Conservation (phyloP, 2,329 filamentous ascomycete genomes). For the Colletotrichum limetticola region DNA sequence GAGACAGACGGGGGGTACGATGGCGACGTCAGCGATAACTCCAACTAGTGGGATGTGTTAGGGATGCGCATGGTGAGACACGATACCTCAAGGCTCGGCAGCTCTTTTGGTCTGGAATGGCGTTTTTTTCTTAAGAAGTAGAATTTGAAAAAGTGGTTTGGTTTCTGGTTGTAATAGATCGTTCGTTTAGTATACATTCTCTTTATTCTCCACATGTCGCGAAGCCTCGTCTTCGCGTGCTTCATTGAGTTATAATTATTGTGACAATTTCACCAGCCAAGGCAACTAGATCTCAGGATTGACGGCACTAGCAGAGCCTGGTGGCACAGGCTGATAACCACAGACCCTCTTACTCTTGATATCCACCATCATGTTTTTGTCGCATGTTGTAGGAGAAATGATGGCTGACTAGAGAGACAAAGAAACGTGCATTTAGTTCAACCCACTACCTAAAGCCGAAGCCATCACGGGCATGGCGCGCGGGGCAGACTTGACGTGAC, state of each 20-base stretch:
- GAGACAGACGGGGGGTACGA: neutral
- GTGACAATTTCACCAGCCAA: too few relatives aligned
- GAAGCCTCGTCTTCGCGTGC: neutral
- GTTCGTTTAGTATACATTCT: neutral
- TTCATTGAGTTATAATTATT: neutral
- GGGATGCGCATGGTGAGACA: neutral
- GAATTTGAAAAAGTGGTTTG: neutral
- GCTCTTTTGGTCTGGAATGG: neutral
- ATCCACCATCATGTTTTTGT: neutral
- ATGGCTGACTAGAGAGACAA: too few relatives aligned
- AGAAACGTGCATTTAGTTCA: neutral
- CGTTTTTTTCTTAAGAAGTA: neutral
- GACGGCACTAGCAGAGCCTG: too few relatives aligned
- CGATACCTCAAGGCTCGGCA: neutral
- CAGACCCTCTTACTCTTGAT: too few relatives aligned
- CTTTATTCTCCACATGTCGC: too few relatives aligned
- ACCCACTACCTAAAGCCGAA: neutral
- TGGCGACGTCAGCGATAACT: neutral
- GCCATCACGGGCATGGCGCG: neutral
- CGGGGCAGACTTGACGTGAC: neutral
- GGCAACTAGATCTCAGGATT: too few relatives aligned
- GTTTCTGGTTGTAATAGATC: neutral
- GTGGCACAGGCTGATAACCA: too few relatives aligned
- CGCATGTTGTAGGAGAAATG: too few relatives aligned
- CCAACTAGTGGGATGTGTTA: neutral